Conservation (phyloP, 2,329 filamentous ascomycete species). For the Botryotinia calthae region DNA sequence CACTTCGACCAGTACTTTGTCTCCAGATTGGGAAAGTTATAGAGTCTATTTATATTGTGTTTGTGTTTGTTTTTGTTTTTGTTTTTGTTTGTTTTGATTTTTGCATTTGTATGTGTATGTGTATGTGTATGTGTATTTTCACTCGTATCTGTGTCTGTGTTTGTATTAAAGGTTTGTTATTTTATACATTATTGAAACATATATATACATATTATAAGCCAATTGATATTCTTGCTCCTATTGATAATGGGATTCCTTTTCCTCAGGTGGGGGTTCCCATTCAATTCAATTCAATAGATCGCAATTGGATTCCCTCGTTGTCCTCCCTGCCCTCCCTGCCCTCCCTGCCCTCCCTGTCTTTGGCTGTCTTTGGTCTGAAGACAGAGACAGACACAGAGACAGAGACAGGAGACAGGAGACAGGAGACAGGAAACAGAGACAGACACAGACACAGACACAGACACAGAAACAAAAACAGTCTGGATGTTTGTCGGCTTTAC, state of each 20-base stretch:
- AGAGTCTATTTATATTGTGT: neutral
- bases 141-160: neutral
- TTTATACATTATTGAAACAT: neutral
- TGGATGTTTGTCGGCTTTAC: neutral
- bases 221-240: neutral
- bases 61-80: neutral
- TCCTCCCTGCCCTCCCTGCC: neutral
- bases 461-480: neutral
- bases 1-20: neutral
- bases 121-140: neutral
- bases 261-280: constrained; percentile 1
- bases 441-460: neutral
- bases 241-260: neutral
- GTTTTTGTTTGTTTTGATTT: neutral
- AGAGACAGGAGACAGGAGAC: neutral
- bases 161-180: neutral
- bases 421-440: too few species aligned
- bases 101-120: neutral
- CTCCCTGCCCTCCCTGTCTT: neutral
- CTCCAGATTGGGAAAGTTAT: neutral
- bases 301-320: neutral
- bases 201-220: neutral
- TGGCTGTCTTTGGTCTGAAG: too few species aligned
- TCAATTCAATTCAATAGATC: neutral
- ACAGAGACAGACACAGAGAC: neutral